phyloP scores from a whole-genome alignment of 2,329 filamentous ascomycete species.

The Akanthomyces muscarius region DNA sequence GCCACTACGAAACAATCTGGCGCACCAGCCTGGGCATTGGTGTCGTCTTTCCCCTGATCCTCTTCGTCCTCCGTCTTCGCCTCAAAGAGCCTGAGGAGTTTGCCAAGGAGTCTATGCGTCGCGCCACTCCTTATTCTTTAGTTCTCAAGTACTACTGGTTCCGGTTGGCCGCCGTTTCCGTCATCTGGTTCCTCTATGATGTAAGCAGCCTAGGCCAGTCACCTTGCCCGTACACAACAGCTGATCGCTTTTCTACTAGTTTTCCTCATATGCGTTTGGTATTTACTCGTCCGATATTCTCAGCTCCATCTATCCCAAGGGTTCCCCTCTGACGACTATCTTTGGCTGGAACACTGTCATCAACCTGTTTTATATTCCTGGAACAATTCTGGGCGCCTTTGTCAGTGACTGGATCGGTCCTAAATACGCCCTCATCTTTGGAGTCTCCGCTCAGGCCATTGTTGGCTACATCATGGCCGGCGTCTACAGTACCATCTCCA shows the following conservation, averaged over 20 bases:
- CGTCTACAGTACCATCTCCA: constrained; percentile 66
- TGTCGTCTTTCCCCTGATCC: constrained; percentile 67
- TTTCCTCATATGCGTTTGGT: constrained; percentile 78
- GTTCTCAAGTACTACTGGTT: constrained; percentile 67
- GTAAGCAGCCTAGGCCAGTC: constrained; percentile 33
- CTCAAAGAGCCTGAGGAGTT: constrained; percentile 78
- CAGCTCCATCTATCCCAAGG: constrained; percentile 55
- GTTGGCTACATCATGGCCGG: constrained; percentile 89
- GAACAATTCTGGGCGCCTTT: constrained; percentile 72
- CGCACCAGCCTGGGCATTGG: constrained; percentile 75
- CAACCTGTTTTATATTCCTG: constrained; percentile 85
- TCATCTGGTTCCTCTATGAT: constrained; percentile 85
- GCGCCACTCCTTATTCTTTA: constrained; percentile 52
- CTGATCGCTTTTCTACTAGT: constrained; percentile 37
- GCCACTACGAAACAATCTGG: constrained; percentile 73
- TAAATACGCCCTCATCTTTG: constrained; percentile 65
- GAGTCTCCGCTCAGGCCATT: constrained; percentile 67
- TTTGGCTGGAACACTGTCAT: constrained; percentile 89
- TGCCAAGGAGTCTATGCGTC: constrained; percentile 63
- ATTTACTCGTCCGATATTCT: constrained; percentile 81
- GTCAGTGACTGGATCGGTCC: constrained; percentile 77
- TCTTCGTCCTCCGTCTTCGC: constrained; percentile 68
- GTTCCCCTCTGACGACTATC: constrained; percentile 64
- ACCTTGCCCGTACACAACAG: neutral
- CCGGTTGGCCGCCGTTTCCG: constrained; percentile 63